A percentile compares a stretch with the other conserved stretches of the same genome.
These are phyloP conservation scores for Cytauxzoon felis DNA, from an alignment of 169 alveolate species.

Conservation along the genomic window DNA sequence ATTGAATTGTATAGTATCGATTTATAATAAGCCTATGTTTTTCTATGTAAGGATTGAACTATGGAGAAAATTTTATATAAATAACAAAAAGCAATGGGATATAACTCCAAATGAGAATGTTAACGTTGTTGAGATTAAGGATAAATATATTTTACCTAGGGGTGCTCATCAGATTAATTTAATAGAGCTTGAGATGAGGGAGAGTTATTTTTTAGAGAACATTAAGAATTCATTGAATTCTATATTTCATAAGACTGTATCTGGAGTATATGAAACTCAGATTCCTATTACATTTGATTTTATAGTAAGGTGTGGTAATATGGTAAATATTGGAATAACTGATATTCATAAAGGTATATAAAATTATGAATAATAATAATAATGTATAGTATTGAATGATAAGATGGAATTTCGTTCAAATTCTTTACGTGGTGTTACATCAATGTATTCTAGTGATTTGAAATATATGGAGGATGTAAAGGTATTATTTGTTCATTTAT, in stretches of 20 bases:
- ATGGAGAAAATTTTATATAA: slow-evolving; percentile 53
- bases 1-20: slow-evolving; percentile 39
- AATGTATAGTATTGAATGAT: slow-evolving; percentile 18
- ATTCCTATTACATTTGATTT: slow-evolving; percentile 56
- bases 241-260: slow-evolving; percentile 55
- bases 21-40: slow-evolving; percentile 49
- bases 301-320: slow-evolving; percentile 41
- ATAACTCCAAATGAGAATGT: slow-evolving; percentile 37
- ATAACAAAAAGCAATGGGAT: slow-evolving; percentile 32
- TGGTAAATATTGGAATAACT: slow-evolving; percentile 2
- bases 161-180: slow-evolving; percentile 38
- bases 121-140: slow-evolving; percentile 5
- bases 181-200: slow-evolving; percentile 56
- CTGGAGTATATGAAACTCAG: slow-evolving; percentile 56
- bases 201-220: slow-evolving; percentile 5
- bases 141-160: slow-evolving; percentile 32
- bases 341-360: not conserved
- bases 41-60: slow-evolving; percentile 35
- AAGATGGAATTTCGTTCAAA: slow-evolving; percentile 20
- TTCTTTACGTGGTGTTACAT: slow-evolving; percentile 19
- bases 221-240: slow-evolving; percentile 27
- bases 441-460: slow-evolving; percentile 34
- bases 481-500: slow-evolving; percentile 44
- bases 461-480: slow-evolving; percentile 60
- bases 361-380: not conserved